A percentile compares a stretch with the other conserved stretches of the same genome.
These are phyloP conservation scores for Thielaviopsis populi DNA, from an alignment of 2,329 filamentous ascomycete genomes.

Conservation along the genomic window DNA sequence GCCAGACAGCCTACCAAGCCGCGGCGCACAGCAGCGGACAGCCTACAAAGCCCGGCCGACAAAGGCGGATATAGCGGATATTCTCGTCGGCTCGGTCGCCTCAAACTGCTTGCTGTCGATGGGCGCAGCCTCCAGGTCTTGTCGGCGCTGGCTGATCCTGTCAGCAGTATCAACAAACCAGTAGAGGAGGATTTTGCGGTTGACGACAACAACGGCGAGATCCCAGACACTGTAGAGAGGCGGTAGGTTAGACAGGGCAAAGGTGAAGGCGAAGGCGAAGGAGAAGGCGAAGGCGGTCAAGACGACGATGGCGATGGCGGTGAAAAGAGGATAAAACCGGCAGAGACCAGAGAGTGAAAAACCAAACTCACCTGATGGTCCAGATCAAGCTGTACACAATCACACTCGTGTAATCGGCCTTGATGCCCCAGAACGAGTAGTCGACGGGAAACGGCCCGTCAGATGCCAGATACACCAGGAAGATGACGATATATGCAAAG, in stretches of 20 bases:
- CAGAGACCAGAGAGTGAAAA: not conserved
- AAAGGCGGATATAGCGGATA: not conserved
- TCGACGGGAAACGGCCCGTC: conserved; percentile 26
- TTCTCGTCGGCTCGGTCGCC: not conserved
- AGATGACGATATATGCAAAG: conserved; percentile 24
- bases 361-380: conserved; percentile 23
- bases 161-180: conserved; percentile 11
- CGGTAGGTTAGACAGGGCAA: not conserved
- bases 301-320: not conserved
- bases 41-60: conserved; percentile 10
- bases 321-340: not conserved
- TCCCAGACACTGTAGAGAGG: conserved; percentile 16
- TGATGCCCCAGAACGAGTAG: conserved; percentile 27
- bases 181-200: conserved; percentile 10
- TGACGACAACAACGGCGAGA: conserved; percentile 15
- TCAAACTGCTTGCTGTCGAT: not conserved
- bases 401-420: conserved; percentile 21
- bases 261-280: not conserved
- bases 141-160: not conserved
- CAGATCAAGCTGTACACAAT: conserved; percentile 27
- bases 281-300: too few species aligned
- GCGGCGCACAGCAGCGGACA: not conserved
- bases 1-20: not conserved
- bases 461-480: conserved; percentile 25
- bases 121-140: not conserved